These are phyloP conservation scores for Psilocybe tampanensis DNA, from an alignment of 768 basidiomycete genomes.

Conservation along the genomic window DNA sequence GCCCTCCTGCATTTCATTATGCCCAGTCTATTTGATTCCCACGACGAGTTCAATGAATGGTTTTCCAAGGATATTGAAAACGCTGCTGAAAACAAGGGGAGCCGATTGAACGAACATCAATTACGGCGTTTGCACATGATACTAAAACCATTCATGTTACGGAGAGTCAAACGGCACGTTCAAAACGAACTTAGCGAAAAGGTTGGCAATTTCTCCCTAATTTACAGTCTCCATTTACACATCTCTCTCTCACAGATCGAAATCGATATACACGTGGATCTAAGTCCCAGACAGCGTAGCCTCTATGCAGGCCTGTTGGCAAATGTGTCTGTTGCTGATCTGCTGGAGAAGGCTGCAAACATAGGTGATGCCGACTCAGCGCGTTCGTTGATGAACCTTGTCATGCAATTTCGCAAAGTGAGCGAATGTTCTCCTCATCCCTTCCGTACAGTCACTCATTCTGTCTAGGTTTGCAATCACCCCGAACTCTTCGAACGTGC, in stretches of 20 bases:
- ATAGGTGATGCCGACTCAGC: slow-evolving; percentile 91
- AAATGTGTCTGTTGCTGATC: slow-evolving; percentile 93
- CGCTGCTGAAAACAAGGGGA: slow-evolving; percentile 87
- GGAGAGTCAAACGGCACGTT: slow-evolving; percentile 97
- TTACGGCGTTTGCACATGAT: slow-evolving; percentile 97
- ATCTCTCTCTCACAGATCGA: slow-evolving; percentile 70
- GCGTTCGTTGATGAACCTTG: slow-evolving; percentile 96
- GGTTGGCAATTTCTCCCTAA: slow-evolving; percentile 43
- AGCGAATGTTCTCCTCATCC: not conserved
- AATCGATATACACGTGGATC: slow-evolving; percentile 91
- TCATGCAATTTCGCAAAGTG: slow-evolving; percentile 99
- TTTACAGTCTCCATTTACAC: not conserved
- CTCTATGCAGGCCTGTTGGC: slow-evolving; percentile 89
- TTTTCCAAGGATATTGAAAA: slow-evolving; percentile 99
- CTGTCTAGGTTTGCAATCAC: slow-evolving; percentile 87
- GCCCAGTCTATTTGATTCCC: slow-evolving; percentile 98
- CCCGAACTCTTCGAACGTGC: slow-evolving; percentile 98
- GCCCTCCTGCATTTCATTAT: slow-evolving; percentile 99
- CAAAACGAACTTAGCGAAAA: slow-evolving; percentile 99
- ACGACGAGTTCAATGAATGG: slow-evolving; percentile 99
- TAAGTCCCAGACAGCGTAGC: slow-evolving; percentile 89
- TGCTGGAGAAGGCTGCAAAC: slow-evolving; percentile 90
- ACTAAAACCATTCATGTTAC: slow-evolving; percentile 97
- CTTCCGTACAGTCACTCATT: not conserved
- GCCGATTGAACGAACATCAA: slow-evolving; percentile 93